Conservation (phyloP, 257 asterid genomes). For the Petunia axillaris region DNA sequence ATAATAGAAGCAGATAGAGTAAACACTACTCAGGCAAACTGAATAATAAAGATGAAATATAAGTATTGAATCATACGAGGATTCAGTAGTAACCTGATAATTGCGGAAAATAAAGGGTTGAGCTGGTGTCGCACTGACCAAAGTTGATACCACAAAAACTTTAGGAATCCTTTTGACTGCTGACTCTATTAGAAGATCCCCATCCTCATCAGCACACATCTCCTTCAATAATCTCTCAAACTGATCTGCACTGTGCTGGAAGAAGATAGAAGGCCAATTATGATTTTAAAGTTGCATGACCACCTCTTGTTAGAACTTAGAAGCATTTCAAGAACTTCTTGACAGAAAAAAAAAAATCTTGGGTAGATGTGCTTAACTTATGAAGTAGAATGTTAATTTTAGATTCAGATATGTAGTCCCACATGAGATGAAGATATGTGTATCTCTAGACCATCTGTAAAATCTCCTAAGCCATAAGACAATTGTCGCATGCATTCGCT, state of each 20-base stretch:
- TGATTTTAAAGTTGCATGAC: constrained; percentile 27
- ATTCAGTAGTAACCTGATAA: constrained; percentile 71
- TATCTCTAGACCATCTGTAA: not conserved
- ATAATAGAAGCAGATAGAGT: constrained; percentile 15
- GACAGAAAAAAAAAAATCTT: not conserved
- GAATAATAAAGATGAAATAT: not conserved
- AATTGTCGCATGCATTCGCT: not conserved
- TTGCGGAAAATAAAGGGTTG: constrained; percentile 98
- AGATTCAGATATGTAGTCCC: not conserved
- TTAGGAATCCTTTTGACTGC: constrained; percentile 88
- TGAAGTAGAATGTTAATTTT: not conserved
- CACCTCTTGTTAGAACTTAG: constrained; percentile 26
- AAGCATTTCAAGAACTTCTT: not conserved
- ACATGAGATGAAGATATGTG: not conserved
- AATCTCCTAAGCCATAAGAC: not conserved
- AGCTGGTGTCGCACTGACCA: constrained; percentile 93
- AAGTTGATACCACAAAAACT: constrained; percentile 94
- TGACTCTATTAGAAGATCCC: constrained; percentile 96
- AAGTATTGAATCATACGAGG: constrained; percentile 26
- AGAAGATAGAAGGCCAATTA: constrained; percentile 44
- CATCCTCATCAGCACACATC: constrained; percentile 95
- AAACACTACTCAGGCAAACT: constrained; percentile 9
- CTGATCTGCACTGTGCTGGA: constrained; percentile 99
- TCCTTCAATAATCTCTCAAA: constrained; percentile 94
- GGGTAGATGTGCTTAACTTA: not conserved